Conservation (phyloP, 345 rosid species). For the Turnera subulata region DNA sequence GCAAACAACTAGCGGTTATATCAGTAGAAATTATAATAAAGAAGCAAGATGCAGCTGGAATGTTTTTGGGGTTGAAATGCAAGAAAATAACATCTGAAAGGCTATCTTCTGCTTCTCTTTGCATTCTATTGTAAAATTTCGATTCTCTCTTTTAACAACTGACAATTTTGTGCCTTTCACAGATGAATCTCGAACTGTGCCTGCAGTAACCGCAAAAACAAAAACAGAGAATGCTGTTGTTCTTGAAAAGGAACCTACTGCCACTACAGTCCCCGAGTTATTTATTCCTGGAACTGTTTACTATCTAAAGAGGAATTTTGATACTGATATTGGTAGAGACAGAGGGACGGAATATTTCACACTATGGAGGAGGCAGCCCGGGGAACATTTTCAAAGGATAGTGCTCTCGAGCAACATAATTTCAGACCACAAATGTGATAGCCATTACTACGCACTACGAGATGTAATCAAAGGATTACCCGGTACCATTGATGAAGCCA, state of each 20-base stretch:
- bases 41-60: no score
- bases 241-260: constrained; percentile 19
- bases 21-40: no score
- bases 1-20: no score
- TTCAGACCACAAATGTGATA: constrained; percentile 85
- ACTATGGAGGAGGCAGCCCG: constrained; percentile 79
- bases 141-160: no score
- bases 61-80: no score
- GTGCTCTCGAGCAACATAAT: constrained; percentile 74
- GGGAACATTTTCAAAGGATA: constrained; percentile 84
- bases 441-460: constrained; percentile 77
- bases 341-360: constrained; percentile 50
- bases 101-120: no score
- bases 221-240: constrained; percentile 14
- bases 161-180: neutral
- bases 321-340: constrained; percentile 15
- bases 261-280: constrained; percentile 40
- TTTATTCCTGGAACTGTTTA: constrained; percentile 74
- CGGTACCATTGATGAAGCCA: constrained; percentile 32
- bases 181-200: constrained; percentile 18
- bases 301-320: constrained; percentile 65
- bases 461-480: constrained; percentile 87
- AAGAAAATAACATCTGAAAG: no score
- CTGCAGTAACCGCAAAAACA: constrained; percentile 16
- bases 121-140: neutral